Evolutionary conservation across 2,329 filamentous ascomycete genomes (phyloP).

Genomic region (Diaporthe ampelina): DNA sequence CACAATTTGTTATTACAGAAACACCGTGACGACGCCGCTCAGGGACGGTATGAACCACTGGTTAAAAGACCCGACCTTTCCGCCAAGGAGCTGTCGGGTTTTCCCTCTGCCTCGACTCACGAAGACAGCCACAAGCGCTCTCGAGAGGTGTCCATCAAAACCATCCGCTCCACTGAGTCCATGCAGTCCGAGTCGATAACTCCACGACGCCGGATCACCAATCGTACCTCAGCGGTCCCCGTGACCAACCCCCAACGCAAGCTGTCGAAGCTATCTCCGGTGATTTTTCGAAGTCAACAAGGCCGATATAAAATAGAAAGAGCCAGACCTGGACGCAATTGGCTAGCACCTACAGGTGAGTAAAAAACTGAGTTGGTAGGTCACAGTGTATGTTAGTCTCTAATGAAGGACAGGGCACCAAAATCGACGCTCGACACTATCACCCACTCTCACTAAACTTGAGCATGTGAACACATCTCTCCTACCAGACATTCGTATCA

Average conservation of each 20-base stretch:
- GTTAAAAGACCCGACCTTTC: background rate
- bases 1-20: background rate
- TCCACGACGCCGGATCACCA: background rate
- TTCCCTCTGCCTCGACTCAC: background rate
- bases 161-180: background rate
- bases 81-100: background rate
- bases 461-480: background rate
- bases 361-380: background rate
- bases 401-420: background rate
- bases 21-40: background rate
- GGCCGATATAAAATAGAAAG: constrained; percentile 4
- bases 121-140: background rate
- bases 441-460: no score
- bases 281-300: background rate
- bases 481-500: background rate
- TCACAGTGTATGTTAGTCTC: background rate
- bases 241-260: background rate
- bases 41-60: background rate
- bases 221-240: background rate
- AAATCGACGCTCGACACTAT: background rate
- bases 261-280: background rate
- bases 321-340: background rate
- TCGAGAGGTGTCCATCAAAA: background rate
- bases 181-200: background rate
- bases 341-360: background rate